A percentile compares a stretch with the other conserved stretches of the same genome.
Evolutionary conservation across 257 asterid genomes (phyloP).

Genomic region (Ilex aquifolium): DNA sequence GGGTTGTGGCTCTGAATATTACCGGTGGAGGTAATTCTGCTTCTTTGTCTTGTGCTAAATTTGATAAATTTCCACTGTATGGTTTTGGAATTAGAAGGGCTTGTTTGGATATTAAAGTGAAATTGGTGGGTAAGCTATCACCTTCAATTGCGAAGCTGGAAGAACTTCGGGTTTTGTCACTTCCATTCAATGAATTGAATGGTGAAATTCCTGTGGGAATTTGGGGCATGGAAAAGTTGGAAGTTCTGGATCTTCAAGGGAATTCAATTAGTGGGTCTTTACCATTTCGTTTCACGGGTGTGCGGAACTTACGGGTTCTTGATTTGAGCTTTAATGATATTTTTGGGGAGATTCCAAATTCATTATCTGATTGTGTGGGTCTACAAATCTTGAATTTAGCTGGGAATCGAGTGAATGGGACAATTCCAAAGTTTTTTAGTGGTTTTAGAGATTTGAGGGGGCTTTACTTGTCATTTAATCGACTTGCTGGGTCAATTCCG

Average conservation of each 20-base stretch:
- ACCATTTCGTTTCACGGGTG: background rate
- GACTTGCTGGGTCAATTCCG: background rate
- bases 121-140: background rate
- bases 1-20: background rate
- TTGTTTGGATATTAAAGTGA: background rate
- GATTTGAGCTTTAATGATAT: background rate
- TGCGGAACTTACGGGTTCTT: background rate
- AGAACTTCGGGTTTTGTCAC: background rate
- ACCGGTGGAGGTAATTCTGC: background rate
- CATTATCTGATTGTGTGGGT: background rate
- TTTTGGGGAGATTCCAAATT: background rate
- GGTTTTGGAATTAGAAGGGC: background rate
- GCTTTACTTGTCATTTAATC: background rate
- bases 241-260: background rate
- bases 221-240: background rate
- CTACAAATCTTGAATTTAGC: background rate
- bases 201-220: background rate
- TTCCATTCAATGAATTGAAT: background rate
- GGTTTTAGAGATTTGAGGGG: background rate
- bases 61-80: background rate
- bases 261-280: background rate
- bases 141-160: background rate
- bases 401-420: background rate
- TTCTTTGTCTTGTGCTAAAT: background rate
- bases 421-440: background rate